Evolutionary conservation across 768 basidiomycete species (phyloP).

Genomic region (Rhodotorula taiwanensis): DNA sequence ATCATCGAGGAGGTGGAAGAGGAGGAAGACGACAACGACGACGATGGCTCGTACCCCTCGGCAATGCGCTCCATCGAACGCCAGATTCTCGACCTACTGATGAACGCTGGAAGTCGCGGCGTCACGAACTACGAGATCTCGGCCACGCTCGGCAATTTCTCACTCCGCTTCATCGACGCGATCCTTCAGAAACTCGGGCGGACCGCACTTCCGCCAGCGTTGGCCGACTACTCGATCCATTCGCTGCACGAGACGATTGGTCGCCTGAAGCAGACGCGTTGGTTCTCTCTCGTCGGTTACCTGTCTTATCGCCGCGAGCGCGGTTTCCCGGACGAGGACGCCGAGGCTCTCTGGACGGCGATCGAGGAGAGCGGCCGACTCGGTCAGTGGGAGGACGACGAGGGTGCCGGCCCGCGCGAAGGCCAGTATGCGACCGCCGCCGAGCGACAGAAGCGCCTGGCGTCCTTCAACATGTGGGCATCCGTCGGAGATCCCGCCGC

Average conservation of each 20-base stretch:
- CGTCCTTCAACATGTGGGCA: background rate
- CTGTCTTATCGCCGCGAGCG: conserved; percentile 47
- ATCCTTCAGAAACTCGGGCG: conserved; percentile 64
- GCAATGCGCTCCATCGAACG: conserved; percentile 64
- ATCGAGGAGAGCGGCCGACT: background rate
- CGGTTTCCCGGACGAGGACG: conserved; percentile 55
- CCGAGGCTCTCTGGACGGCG: background rate
- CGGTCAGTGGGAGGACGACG: conserved; percentile 1
- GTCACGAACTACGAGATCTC: conserved; percentile 31
- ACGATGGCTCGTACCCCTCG: conserved; percentile 20
- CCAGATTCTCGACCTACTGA: conserved; percentile 68
- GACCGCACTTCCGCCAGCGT: conserved; percentile 63
- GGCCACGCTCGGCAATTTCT: conserved; percentile 53
- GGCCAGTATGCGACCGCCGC: conserved; percentile 41
- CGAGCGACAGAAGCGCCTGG: background rate
- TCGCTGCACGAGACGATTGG: conserved; percentile 73
- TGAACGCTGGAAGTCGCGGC: conserved; percentile 56
- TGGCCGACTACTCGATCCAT: conserved; percentile 59
- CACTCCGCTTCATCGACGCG: conserved; percentile 68
- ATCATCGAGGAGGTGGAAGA: background rate
- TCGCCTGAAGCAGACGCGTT: conserved; percentile 77
- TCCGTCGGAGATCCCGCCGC: background rate
- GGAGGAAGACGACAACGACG: conserved; percentile 2
- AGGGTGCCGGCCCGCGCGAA: background rate
- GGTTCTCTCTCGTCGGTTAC: conserved; percentile 69